Evolutionary conservation across 805 yeast species (phyloP), one percentile per base, ranked within the genome.

Genomic region (Starmerella stigmatis): DNA sequence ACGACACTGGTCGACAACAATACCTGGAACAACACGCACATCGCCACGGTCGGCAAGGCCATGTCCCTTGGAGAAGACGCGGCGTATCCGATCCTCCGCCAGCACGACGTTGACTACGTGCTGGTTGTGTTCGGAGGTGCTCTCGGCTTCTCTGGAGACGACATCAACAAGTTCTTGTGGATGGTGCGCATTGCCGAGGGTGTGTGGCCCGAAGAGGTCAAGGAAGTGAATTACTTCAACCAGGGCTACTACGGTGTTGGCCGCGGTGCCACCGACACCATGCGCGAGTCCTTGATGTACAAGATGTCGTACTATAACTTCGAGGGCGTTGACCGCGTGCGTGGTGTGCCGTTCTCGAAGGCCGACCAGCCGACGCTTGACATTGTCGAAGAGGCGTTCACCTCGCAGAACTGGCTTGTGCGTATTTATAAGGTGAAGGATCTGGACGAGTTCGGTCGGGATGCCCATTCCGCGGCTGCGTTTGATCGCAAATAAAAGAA

Each of bases 161-260:
- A 94, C 66, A 70, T 92, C 58, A 92, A 92, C 71, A 92, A 92
- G 67, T 92, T 86, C 67, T 66, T 92, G 60, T 94, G 99, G 98
- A 92, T 92, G 99, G 86, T 92, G 23, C 77, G 98, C 64, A 92
- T 92, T 55, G 76, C 96, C n/a, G 95, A 92, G 66, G 98, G 98
- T 44, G 85, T 92, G 49, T 92, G 99, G 99, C 99, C 98, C 1
- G 96, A 92, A n/a, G 97, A 92, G 61, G 79, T 92, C 48, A 74
- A 71, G 54, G 98, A 92, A 67, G 71, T 92, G 52, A 74, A 78
- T 53, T 92, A 69, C 67, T 92, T 88, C 73, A 82, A 88, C 19
- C 67, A 76, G 45, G 96, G 97, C 50, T 96, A 86, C 64, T 92
- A 86, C 64, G 78, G 78, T 58, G 81, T 92, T 44, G 97, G 92